Conservation (phyloP, 2,329 filamentous ascomycete species). For the Fusarium illudens region DNA sequence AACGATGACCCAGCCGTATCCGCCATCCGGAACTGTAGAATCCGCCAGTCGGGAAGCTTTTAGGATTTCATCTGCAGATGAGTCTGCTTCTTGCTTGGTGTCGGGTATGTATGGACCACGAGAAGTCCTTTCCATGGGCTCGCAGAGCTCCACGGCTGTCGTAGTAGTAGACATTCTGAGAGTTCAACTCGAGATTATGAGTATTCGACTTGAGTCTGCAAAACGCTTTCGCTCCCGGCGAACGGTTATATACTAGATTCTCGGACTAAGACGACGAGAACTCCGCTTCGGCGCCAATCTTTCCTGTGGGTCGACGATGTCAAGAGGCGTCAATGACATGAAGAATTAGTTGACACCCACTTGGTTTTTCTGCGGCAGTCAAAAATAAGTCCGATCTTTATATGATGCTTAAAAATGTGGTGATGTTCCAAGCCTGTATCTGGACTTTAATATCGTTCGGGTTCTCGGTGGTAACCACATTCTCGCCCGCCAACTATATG, state of each 20-base stretch:
- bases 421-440: neutral
- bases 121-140: slow-evolving; percentile 3
- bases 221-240: neutral
- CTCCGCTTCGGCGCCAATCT: neutral
- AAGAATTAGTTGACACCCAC: neutral
- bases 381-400: neutral
- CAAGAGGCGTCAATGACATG: neutral
- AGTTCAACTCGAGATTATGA: neutral
- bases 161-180: neutral
- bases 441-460: neutral
- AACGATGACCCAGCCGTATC: slow-evolving; percentile 66
- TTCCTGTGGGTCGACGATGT: neutral
- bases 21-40: slow-evolving; percentile 60
- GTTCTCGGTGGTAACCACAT: neutral
- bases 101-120: neutral
- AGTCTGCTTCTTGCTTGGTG: neutral
- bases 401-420: neutral
- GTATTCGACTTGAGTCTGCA: neutral
- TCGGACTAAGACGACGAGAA: neutral
- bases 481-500: neutral
- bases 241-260: neutral
- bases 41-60: slow-evolving; percentile 56
- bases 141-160: slow-evolving; percentile 16
- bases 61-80: slow-evolving; percentile 41
- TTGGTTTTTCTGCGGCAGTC: neutral